phyloP scores from a whole-genome alignment of 352 stramenopile species.

The Albugo laibachii region DNA sequence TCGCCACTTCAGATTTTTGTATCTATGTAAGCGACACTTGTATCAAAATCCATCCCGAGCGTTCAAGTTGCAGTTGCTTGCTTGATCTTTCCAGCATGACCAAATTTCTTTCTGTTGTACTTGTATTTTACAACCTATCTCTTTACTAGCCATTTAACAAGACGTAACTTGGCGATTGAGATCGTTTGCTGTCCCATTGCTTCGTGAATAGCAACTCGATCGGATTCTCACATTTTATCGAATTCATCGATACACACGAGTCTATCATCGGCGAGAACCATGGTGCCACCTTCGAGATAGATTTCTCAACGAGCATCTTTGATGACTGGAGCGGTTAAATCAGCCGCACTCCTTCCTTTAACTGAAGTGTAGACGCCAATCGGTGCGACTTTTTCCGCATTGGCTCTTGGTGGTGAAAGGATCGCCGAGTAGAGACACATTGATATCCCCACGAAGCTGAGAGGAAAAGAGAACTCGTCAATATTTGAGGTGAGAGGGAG shows the following conservation, averaged over 20 bases:
- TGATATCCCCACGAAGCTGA: slow-evolving; percentile 92
- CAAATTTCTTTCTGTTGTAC: no score
- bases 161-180: slow-evolving; percentile 97
- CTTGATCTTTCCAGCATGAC: no score
- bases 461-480: neutral
- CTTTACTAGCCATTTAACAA: no score
- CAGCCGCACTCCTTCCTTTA: slow-evolving; percentile 93
- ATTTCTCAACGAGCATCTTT: slow-evolving; percentile 92
- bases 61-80: no score
- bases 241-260: slow-evolving; percentile 98
- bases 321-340: slow-evolving; percentile 94
- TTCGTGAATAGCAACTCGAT: slow-evolving; percentile 97
- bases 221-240: slow-evolving; percentile 87
- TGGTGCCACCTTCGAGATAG: slow-evolving; percentile 94
- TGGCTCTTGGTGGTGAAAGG: slow-evolving; percentile 95
- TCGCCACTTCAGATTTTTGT: no score
- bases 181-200: slow-evolving; percentile 99
- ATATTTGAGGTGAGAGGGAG: neutral
- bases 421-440: slow-evolving; percentile 95
- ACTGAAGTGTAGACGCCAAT: slow-evolving; percentile 97
- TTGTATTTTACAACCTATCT: no score
- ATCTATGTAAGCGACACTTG: no score
- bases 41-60: no score
- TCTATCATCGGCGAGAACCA: slow-evolving; percentile 95
- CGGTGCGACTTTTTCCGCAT: slow-evolving; percentile 89